Percentiles rank a stretch among this genome's conserved stretches.
Conservation (phyloP, 257 asterid genomes). For the Solanum etuberosum region DNA sequence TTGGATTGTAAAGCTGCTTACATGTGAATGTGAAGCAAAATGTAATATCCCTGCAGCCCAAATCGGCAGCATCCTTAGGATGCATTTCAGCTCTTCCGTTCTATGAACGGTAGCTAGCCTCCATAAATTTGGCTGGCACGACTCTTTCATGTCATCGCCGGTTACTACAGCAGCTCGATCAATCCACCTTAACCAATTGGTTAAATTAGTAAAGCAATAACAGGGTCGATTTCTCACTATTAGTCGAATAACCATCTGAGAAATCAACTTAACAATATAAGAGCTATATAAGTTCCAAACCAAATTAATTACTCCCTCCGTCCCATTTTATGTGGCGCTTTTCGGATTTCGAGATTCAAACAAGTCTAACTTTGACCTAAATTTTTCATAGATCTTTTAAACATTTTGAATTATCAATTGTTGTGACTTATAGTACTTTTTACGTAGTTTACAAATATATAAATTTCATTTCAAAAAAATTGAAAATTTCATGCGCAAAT, state of each 20-base stretch:
- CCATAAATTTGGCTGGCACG: constrained; percentile 51
- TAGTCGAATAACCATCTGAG: background rate
- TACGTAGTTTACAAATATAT: too few relatives aligned
- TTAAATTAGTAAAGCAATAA: background rate
- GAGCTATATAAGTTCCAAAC: background rate
- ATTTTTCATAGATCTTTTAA: too few relatives aligned
- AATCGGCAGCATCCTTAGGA: constrained; percentile 54
- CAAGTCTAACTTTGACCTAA: too few relatives aligned
- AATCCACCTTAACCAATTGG: constrained; percentile 34
- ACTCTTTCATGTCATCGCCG: constrained; percentile 21
- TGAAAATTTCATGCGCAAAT: too few relatives aligned
- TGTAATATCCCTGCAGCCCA: constrained; percentile 69
- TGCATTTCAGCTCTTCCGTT: constrained; percentile 67
- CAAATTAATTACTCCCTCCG: background rate
- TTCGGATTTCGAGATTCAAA: too few relatives aligned
- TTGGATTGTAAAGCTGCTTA: constrained; percentile 48
- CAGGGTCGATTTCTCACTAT: background rate
- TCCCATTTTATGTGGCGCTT: too few relatives aligned
- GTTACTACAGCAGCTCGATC: constrained; percentile 61
- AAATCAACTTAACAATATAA: background rate
- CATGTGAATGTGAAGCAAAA: constrained; percentile 50
- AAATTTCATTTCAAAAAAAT: too few relatives aligned
- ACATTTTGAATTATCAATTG: too few relatives aligned
- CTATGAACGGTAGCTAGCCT: constrained; percentile 66
- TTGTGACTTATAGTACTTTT: too few relatives aligned